A percentile compares a stretch with the other conserved stretches of the same genome.
Conservation (phyloP, 2,329 filamentous ascomycete species). For the Fusarium graminum region DNA sequence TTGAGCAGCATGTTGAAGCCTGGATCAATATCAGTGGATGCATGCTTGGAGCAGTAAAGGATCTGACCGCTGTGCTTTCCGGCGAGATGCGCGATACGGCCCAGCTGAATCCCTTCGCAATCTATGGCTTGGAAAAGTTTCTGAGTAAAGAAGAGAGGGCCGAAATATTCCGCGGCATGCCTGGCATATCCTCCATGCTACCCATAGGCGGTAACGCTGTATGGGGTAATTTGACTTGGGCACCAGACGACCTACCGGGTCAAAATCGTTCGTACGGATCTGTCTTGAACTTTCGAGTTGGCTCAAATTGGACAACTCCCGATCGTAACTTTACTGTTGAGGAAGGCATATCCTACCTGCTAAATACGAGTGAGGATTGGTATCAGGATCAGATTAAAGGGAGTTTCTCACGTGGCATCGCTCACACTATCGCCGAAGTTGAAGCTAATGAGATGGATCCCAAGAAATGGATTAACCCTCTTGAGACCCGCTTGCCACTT, state of each 20-base stretch:
- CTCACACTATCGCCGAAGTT: conserved; percentile 82
- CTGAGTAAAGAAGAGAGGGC: conserved; percentile 89
- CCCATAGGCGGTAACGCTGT: conserved; percentile 92
- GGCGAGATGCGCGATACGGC: conserved; percentile 99
- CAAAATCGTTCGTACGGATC: conserved; percentile 82
- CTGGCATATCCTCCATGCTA: conserved; percentile 95
- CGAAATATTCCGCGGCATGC: conserved; percentile 96
- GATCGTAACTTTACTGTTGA: conserved; percentile 84
- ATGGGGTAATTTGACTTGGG: conserved; percentile 92
- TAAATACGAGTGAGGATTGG: conserved; percentile 85
- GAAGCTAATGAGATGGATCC: conserved; percentile 83
- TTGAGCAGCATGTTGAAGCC: conserved; percentile 87
- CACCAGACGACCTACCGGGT: conserved; percentile 84
- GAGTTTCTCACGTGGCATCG: conserved; percentile 90
- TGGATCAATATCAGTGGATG: conserved; percentile 99
- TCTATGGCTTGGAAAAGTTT: conserved; percentile 97
- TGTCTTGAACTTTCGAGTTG: conserved; percentile 83
- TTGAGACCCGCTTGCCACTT: conserved; percentile 87
- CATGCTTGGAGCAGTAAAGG: conserved; percentile 96
- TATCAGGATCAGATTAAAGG: conserved; percentile 78
- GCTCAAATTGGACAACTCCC: conserved; percentile 72
- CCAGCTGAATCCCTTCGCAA: conserved; percentile 94
- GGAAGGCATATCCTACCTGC: conserved; percentile 81
- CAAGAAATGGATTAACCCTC: conserved; percentile 92
- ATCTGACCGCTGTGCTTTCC: conserved; percentile 87